Base-by-base conservation (phyloP, 768 basidiomycete genomes). In the Leccinellum albellum region DNA sequence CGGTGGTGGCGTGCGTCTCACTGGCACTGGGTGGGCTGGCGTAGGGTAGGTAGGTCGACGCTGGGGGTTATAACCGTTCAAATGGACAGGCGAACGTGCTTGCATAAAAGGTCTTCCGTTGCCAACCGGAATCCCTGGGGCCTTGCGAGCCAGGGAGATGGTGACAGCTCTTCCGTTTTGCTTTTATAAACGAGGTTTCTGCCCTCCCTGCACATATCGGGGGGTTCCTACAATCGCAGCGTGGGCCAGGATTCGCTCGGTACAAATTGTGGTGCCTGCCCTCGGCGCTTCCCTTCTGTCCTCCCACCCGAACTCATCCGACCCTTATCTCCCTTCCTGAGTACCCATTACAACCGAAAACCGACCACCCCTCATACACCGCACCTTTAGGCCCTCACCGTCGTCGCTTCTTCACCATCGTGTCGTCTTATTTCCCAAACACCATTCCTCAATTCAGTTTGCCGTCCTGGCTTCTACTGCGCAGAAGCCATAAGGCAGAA, bases 131-230 rank as follows among this genome's bases (percentile, higher is more conserved):
- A 47, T 57, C 61, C 50, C 56, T 15, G 31, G 56, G 33, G 40
- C 54, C 48, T 40, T 35, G n/a, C 5, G 40, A 53, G 48, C 56
- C 57, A 61, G 21, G 61, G 28, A 62, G 48, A 58, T 24, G 56
- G 55, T 24, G 40, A 54, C 28, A 52, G 40, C 62, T 45, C 53
- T 50, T 47, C 56, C 54, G 42, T 54, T 51, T 60, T 62, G 70
- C 69, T 62, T 70, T 71, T 71, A 71, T 70, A 68, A 66, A 71
- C 64, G 48, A 45, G 53, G 59, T 66, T 73, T 66, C 59, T 32
- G 51, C 17, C 50, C 47, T 40, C 26, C 48, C 54, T 65, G 66
- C 62, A 73, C 59, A 68, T 73, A 71, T 71, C 64, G 70, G 70
- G 68, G 28, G 37, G 35, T 59, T 0, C 45, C 50, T 58, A 54